Evolutionary conservation across 2,329 filamentous ascomycete species (phyloP), one percentile per base, ranked within the genome.

Genomic region (Aspergillus sp.): DNA sequence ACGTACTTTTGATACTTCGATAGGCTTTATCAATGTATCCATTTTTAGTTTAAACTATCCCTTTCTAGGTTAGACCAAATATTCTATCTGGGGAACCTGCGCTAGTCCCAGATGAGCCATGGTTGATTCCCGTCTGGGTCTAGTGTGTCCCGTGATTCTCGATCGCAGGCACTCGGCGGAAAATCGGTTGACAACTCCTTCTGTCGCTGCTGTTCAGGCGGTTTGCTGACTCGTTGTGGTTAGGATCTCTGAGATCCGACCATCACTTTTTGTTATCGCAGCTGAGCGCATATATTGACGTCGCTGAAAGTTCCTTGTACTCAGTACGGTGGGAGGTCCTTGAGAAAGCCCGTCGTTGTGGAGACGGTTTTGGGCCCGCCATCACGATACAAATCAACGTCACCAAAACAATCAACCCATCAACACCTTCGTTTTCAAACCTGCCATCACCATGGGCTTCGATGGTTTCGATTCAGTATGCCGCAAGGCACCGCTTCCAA

Each of bases 401-500:
- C 42, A 52, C 45, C 48, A 40, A 51, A 56, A 59, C 51, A 44
- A 45, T 47, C 51, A 8, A n/a, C n/a, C 5, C 48, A 44, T 40
- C 29, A 39, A 39, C 32, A 37, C 46, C 28, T n/a, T 40, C 49
- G 40, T 46, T 44, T 40, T 56, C 45, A 43, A 45, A 45, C 50
- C 40, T 29, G 40, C 46, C 42, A 29, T 44, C 33, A 47, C 42
- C 41, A 27, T 94, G 78, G 86, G 83, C 52, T 97, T 97, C 70
- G 91, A 91, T 57, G 86, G 95, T 71, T 97, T 97, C 71, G 81
- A 84, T 46, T 75, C 77, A 57, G 85, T 97, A 74, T 98, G 93
- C 79, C 76, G 80, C 56, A 88, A 85, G 73, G 86, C 88, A 50
- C 81, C 90, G 50, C 76, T 98, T 54, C 93, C 93, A 47, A 72